Conservation (phyloP, 768 basidiomycete species). For the Pisolithus marmoratus region DNA sequence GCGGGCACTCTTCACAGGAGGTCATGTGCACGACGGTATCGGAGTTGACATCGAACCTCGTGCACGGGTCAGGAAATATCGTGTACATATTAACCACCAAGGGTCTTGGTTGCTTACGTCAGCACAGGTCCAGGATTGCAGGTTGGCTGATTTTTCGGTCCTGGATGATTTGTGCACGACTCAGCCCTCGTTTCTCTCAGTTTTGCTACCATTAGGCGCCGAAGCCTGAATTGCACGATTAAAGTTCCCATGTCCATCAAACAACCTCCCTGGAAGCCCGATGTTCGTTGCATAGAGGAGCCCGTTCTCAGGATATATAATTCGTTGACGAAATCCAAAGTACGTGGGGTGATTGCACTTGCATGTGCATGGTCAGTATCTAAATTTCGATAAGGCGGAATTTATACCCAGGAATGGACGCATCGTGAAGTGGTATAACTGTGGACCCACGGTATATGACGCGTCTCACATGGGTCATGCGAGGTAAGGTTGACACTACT, state of each 20-base stretch:
- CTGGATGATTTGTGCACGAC: constrained; percentile 21
- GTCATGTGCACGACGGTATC: too few species aligned
- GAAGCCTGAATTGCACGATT: constrained; percentile 3
- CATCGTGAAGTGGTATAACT: constrained; percentile 97
- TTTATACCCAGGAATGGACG: constrained; percentile 66
- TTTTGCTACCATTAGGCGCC: constrained; percentile 5
- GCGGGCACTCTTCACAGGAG: too few species aligned
- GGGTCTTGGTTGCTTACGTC: constrained; percentile 13
- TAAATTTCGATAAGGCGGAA: constrained; percentile 49
- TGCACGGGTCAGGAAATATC: too few species aligned
- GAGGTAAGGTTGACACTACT: constrained; percentile 44
- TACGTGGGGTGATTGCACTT: constrained; percentile 29
- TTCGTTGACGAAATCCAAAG: constrained; percentile 88
- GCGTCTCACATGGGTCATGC: constrained; percentile 99
- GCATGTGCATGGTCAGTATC: constrained; percentile 4
- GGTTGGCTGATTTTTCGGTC: background rate
- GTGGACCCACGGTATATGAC: constrained; percentile 98
- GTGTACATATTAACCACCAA: too few species aligned
- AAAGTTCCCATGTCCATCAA: constrained; percentile 45
- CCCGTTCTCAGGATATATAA: constrained; percentile 77
- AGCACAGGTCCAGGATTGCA: constrained; percentile 4
- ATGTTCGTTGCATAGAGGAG: constrained; percentile 32
- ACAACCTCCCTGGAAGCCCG: constrained; percentile 50
- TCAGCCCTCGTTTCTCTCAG: constrained; percentile 6
- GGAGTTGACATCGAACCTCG: too few species aligned